These are phyloP conservation scores for Microbotryomycetes sp. DNA, from an alignment of 1,284 basidiomycete species.

Conservation along the genomic window DNA sequence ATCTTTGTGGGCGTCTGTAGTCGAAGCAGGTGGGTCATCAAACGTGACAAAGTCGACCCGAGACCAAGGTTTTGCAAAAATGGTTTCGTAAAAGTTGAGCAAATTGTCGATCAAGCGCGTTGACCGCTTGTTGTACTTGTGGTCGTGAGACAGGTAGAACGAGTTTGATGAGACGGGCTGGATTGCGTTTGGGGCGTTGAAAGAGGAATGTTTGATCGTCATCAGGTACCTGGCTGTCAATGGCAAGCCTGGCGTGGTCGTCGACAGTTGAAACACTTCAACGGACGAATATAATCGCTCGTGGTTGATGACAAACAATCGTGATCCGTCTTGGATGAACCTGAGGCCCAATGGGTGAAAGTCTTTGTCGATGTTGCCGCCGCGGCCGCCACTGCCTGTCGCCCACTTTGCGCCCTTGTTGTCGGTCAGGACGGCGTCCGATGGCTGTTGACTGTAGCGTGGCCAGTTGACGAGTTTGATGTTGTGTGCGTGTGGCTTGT, in stretches of 20 bases:
- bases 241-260: neutral
- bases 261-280: slow-evolving; percentile 7
- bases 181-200: slow-evolving; percentile 15
- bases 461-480: slow-evolving; percentile 4
- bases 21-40: neutral
- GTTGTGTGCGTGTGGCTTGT: neutral
- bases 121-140: neutral
- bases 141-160: slow-evolving; percentile 19
- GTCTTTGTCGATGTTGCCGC: too few species aligned
- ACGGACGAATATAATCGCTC: neutral
- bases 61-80: neutral
- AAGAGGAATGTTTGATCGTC: slow-evolving; percentile 4
- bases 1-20: too few species aligned
- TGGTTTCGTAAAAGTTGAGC: slow-evolving; percentile 7
- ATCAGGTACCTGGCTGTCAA: neutral
- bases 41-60: slow-evolving; percentile 10
- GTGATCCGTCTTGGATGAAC: neutral
- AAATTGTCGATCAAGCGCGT: neutral
- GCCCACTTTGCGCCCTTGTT: too few species aligned
- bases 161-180: neutral
- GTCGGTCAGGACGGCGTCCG: too few species aligned
- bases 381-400: too few species aligned
- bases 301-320: slow-evolving; percentile 13
- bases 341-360: slow-evolving; percentile 13
- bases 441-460: too few species aligned